Evolutionary conservation across 192 early-diverging fungal genomes (phyloP).

Genomic region (Spizellomyces punctatus): DNA sequence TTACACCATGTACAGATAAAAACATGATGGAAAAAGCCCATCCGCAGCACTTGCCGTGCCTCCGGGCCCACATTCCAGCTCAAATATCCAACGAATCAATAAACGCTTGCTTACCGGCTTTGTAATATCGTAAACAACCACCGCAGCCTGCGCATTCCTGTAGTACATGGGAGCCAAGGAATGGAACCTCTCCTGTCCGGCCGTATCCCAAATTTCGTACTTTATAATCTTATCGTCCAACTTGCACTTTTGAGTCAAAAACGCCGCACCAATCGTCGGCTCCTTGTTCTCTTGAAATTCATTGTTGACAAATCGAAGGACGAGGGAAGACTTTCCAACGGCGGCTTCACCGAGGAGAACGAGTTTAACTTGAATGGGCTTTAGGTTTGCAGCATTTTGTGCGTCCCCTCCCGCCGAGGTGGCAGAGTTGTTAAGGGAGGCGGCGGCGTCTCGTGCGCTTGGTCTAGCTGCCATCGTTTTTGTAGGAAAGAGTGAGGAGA

Average conservation of each 20-base stretch:
- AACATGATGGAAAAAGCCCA: background rate
- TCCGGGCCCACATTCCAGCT: background rate
- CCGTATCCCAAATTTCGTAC: slow-evolving; percentile 92
- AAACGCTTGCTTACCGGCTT: slow-evolving; percentile 49
- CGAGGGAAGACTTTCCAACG: slow-evolving; percentile 97
- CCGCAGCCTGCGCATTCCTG: slow-evolving; percentile 94
- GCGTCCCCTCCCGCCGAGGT: slow-evolving; percentile 15
- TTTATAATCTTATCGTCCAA: slow-evolving; percentile 90
- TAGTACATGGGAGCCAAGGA: slow-evolving; percentile 97
- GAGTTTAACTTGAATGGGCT: slow-evolving; percentile 96
- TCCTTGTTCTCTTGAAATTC: slow-evolving; percentile 97
- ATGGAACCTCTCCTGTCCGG: slow-evolving; percentile 97
- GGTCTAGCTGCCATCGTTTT: too few relatives aligned
- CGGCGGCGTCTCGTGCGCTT: too few relatives aligned
- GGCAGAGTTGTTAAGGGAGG: slow-evolving; percentile 3
- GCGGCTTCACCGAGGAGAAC: slow-evolving; percentile 95
- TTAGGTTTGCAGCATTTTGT: slow-evolving; percentile 39
- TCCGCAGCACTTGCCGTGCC: background rate
- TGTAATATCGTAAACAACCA: slow-evolving; percentile 97
- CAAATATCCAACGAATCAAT: background rate
- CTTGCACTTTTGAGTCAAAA: slow-evolving; percentile 88
- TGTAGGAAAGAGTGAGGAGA: too few relatives aligned
- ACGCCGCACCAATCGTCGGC: slow-evolving; percentile 91
- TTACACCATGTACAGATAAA: background rate
- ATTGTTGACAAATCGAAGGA: slow-evolving; percentile 91